Evolutionary conservation across 306 rosid species (phyloP), one percentile per base, ranked within the genome.

Genomic region (Vigna hirtella): DNA sequence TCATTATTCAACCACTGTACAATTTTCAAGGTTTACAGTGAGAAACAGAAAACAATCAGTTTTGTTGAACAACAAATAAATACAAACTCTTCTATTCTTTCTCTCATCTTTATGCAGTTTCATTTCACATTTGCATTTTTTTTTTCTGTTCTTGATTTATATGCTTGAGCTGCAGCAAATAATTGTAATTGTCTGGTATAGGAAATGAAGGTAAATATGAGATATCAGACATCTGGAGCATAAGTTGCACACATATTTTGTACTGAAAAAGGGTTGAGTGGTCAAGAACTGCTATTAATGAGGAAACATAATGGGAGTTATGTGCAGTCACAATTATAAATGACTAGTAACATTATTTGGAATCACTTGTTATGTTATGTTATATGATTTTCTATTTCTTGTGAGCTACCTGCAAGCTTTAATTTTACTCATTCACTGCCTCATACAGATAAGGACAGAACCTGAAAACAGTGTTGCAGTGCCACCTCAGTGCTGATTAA

Each of bases 381-480:
- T 26, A 40, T 40, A 10, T 3, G 32, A 28, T 9, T 10, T 43
- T 9, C 11, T 10, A 2, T 45, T 36, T 12, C 34, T 30, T 30
- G 34, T 28, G 1, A 26, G 16, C 20, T 49, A 45, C 5, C 6
- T 49, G 6, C 51, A 64, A 36, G 30, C 47, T 38, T 52, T 16
- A 7, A 66, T 66, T 38, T 66, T 40, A 52, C 47, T 66, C 55
- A 79, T 20, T 72, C 4, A 45, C 50, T 45, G 16, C 50, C 14
- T 45, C 67, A 40, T 26, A n/a, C n/a, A 63, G 74, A 79, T 59
- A 80, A 72, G 67, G 79, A 80, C 79, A 65, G 52, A 80, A 55
- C 53, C 61, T 13, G 8, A 22, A 22, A 53, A 73, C 61, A 68
- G 32, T 48, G 45, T 51, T 48, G 43, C 34, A 48, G 72, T 66